Evolutionary conservation across 495 filamentous ascomycete genomes (phyloP).

Genomic region (Stereocaulon alpinum): DNA sequence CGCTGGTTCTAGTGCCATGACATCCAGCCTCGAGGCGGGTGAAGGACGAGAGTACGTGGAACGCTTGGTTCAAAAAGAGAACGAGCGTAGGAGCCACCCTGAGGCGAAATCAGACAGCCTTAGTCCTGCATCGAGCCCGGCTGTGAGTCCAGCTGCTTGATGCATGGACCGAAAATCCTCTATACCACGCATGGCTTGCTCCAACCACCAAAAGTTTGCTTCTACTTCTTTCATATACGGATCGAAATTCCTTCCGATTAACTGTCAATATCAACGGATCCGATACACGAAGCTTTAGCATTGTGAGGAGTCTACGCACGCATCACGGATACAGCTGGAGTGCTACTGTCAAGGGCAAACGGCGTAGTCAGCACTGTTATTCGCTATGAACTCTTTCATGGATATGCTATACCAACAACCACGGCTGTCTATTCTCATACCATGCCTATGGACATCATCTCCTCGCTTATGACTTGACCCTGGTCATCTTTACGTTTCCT

Average conservation of each 20-base stretch:
- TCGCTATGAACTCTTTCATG: not conserved
- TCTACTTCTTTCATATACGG: not conserved
- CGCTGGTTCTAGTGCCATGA: conserved; percentile 26
- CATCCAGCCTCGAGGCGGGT: conserved; percentile 17
- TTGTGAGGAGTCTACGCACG: not conserved
- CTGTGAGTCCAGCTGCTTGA: conserved; percentile 17
- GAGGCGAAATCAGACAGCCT: conserved; percentile 16
- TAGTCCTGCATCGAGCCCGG: conserved; percentile 16
- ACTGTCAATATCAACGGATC: not conserved
- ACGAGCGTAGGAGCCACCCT: conserved; percentile 24
- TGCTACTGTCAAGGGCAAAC: not conserved
- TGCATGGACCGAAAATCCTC: not conserved
- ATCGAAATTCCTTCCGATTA: not conserved
- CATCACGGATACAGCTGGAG: not conserved
- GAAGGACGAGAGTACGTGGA: conserved; percentile 29
- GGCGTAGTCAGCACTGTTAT: too few species aligned
- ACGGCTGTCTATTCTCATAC: not conserved
- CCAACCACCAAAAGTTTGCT: not conserved
- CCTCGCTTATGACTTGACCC: not conserved
- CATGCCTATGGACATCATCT: not conserved
- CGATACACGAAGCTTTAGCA: not conserved
- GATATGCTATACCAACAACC: not conserved
- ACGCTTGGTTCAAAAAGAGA: conserved; percentile 32
- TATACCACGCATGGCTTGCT: not conserved
- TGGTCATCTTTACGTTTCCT: not conserved